Conservation (phyloP, 2,329 filamentous ascomycete species). For the Ambrosiella cleistominuta region DNA sequence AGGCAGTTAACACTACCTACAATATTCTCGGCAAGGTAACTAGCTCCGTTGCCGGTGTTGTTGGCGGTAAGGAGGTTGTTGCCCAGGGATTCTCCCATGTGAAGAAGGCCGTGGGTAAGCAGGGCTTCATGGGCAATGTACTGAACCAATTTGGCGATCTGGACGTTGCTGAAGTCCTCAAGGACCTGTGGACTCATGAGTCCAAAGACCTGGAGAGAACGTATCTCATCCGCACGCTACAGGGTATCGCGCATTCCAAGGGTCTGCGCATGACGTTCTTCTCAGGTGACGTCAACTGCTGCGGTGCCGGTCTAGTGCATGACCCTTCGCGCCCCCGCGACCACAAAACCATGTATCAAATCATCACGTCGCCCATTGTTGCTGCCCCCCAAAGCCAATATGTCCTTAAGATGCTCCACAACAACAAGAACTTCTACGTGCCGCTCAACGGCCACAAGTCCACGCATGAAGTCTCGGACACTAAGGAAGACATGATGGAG, state of each 20-base stretch:
- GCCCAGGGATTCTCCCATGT: constrained; percentile 84
- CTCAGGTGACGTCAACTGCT: constrained; percentile 79
- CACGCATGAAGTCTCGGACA: constrained; percentile 62
- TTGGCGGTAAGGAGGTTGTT: constrained; percentile 85
- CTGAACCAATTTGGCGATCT: constrained; percentile 93
- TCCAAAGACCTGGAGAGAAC: constrained; percentile 94
- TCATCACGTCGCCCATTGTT: constrained; percentile 84
- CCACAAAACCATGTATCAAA: constrained; percentile 98
- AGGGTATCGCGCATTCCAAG: constrained; percentile 90
- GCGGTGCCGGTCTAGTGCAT: constrained; percentile 83
- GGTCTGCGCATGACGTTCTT: constrained; percentile 93
- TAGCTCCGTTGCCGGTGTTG: constrained; percentile 83
- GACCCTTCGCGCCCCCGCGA: constrained; percentile 81
- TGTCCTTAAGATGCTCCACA: constrained; percentile 87
- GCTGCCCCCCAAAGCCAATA: constrained; percentile 73
- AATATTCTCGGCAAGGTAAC: constrained; percentile 92
- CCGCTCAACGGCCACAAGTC: constrained; percentile 71
- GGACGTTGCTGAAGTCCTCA: constrained; percentile 80
- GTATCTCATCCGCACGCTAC: constrained; percentile 86
- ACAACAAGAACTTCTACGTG: constrained; percentile 79
- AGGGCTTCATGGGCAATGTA: constrained; percentile 86
- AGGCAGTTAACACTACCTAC: constrained; percentile 89
- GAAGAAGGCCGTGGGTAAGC: constrained; percentile 92
- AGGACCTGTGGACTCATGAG: constrained; percentile 97
- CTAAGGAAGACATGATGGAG: constrained; percentile 99